Evolutionary conservation across 192 early-diverging fungal species (phyloP), one percentile per base, ranked within the genome.

Genomic region (Neocallimastix lanati): DNA sequence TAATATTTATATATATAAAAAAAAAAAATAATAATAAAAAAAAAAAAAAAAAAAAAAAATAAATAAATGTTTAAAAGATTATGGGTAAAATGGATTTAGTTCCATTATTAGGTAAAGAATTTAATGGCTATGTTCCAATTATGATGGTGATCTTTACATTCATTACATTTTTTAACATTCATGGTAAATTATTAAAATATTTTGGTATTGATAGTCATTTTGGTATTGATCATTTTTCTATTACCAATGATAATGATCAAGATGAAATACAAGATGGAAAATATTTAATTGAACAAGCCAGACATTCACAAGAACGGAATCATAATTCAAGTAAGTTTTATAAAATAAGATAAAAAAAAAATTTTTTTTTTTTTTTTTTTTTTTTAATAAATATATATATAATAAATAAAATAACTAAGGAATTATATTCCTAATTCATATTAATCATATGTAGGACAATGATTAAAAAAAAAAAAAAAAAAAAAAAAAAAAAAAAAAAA

Each of bases 81-180:
- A 93, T 93, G 92, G 92, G 92, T 25, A 85, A 88, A 67, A 93
- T 94, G 30, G 93, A 95, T 80, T 85, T 98, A n/a, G 91, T 96
- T 4, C 94, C 96, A 15, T 88, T 98, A 28, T 85, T 98, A 77
- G 96, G 96, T 40, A 90, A 91, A 40, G 87, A 88, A 13, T 97
- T 96, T 77, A 94, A 94, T 82, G 92, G 91, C 77, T 96, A 92
- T 84, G 91, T 96, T 37, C 95, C 96, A 1, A 86, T 93, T n/a
- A 80, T 95, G 28, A 93, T 98, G 30, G 86, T 96, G 80, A 83
- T 96, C 12, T 91, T 94, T 1, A 91, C 91, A 0, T 77, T 90
- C 0, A 83, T 94, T 76, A 92, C 92, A 4, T 87, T 94, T 29
- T 88, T 96, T 80, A 94, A 96, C 79, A 82, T 96, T 1, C 94